Base-by-base conservation (phyloP, 805 yeast genomes). In the Saccharomycopsis sp. region DNA sequence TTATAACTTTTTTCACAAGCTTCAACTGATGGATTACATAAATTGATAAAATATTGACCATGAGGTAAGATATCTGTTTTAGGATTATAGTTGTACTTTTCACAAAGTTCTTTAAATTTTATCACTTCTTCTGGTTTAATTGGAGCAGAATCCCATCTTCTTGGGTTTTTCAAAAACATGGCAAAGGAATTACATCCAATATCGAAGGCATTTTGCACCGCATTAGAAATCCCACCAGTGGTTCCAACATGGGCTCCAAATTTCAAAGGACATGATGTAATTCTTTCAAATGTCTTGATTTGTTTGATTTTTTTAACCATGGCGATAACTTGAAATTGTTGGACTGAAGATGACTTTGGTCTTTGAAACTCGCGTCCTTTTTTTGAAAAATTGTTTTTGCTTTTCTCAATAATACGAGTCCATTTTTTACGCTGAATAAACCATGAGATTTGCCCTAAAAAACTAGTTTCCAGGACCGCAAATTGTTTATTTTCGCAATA, bases 171-270 rank as follows among this genome's bases (percentile, higher is more conserved):
- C 49, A 92, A 64, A 57, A 92, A 92, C 51, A 92, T 61, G 0
- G 96, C 97, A 67, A 92, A 87, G 34, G 94, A 73, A 52, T 85
- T 85, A 41, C 83, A 83, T 51, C 76, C 76, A 20, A 74, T 62
- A 31, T 63, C 62, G 52, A 61, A 62, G 18, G 79, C 80, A 50
- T 78, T 72, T 27, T 65, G 53, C 1, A 84, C 76, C 5, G 89
- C 68, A 23, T 81, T 78, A 33, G 82, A 75, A 2, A 84, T 53
- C 38, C 92, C 96, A 12, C 95, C 95, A 4, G 81, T 69, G 49
- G 79, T 76, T 2, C 82, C 76, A 21, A 88, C 89, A 59, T 88
- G 97, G 2, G 95, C 95, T 2, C 97, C 97, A 54, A 74, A 88
- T 54, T 72, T 80, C 21, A 45, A 34, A n/a, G 17, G 29, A 10